Evolutionary conservation across 768 basidiomycete genomes (phyloP).

Genomic region (Coprinopsis strossmayeri): DNA sequence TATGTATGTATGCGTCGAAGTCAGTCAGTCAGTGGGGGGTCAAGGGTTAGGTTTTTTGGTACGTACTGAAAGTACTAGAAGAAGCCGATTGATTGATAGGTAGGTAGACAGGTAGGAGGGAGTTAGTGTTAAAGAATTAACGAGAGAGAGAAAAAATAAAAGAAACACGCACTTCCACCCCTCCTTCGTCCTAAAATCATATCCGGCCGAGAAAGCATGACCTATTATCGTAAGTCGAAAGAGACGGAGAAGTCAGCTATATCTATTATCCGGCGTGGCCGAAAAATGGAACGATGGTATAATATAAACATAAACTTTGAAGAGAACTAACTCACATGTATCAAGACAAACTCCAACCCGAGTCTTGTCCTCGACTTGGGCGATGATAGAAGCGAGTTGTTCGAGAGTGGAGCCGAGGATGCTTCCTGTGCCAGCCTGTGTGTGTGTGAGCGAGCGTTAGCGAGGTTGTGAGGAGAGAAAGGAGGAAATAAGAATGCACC

Average conservation of each 20-base stretch:
- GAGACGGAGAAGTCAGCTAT: not conserved
- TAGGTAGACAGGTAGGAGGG: too few species aligned
- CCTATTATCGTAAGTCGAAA: too few species aligned
- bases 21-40: not conserved
- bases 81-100: too few species aligned
- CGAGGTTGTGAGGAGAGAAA: not conserved
- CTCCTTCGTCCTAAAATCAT: constrained; percentile 69
- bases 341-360: constrained; percentile 82
- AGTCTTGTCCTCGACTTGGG: constrained; percentile 61
- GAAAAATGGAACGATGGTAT: not conserved
- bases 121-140: not conserved
- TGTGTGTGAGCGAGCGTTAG: not conserved
- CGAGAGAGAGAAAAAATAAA: not conserved
- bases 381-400: constrained; percentile 65
- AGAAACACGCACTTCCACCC: constrained; percentile 57
- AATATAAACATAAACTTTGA: not conserved
- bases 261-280: not conserved
- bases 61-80: too few species aligned
- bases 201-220: constrained; percentile 78
- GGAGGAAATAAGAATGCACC: constrained; percentile 30
- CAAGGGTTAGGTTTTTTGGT: too few species aligned
- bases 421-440: constrained; percentile 73
- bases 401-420: constrained; percentile 67
- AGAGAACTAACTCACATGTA: constrained; percentile 50
- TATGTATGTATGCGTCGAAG: too few species aligned